phyloP scores from a whole-genome alignment of 805 yeast species.

The Gaillardinia entomophila region DNA sequence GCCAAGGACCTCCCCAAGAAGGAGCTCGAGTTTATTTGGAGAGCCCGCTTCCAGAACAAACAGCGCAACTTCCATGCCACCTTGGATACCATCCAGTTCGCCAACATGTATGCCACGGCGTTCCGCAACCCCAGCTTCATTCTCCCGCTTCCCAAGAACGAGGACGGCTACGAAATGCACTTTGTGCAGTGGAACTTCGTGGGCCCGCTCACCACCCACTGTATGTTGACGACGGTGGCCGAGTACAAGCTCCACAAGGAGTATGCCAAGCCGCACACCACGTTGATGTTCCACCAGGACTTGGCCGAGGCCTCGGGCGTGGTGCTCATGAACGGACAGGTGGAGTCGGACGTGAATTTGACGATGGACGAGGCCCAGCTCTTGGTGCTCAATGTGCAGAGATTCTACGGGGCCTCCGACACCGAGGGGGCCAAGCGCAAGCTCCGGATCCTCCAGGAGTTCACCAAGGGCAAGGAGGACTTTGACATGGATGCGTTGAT shows the following conservation, averaged over 20 bases:
- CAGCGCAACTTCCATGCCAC: conserved; percentile 62
- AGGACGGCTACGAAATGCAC: conserved; percentile 68
- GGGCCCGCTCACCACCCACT: conserved; percentile 78
- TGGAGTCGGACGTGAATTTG: conserved; percentile 68
- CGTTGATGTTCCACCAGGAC: conserved; percentile 82
- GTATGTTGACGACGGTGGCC: conserved; percentile 84
- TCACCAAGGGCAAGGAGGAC: conserved; percentile 62
- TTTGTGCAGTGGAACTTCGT: conserved; percentile 92
- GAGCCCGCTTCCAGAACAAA: conserved; percentile 68
- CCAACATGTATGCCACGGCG: conserved; percentile 60
- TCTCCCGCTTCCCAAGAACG: conserved; percentile 76
- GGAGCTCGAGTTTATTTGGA: conserved; percentile 82
- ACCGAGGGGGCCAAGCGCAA: conserved; percentile 42
- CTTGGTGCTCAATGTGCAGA: conserved; percentile 66
- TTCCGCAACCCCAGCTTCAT: conserved; percentile 75
- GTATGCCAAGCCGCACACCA: conserved; percentile 92
- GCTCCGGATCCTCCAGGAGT: conserved; percentile 52
- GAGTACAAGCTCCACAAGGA: conserved; percentile 89
- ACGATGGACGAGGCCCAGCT: conserved; percentile 71
- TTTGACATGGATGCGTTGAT: conserved; percentile 67
- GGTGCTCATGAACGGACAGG: conserved; percentile 80
- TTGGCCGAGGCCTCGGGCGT: conserved; percentile 51
- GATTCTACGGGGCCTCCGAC: conserved; percentile 66
- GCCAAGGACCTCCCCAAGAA: conserved; percentile 45
- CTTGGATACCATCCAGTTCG: conserved; percentile 51